phyloP scores from a whole-genome alignment of 768 basidiomycete species.

The Lentinus tigrinus region DNA sequence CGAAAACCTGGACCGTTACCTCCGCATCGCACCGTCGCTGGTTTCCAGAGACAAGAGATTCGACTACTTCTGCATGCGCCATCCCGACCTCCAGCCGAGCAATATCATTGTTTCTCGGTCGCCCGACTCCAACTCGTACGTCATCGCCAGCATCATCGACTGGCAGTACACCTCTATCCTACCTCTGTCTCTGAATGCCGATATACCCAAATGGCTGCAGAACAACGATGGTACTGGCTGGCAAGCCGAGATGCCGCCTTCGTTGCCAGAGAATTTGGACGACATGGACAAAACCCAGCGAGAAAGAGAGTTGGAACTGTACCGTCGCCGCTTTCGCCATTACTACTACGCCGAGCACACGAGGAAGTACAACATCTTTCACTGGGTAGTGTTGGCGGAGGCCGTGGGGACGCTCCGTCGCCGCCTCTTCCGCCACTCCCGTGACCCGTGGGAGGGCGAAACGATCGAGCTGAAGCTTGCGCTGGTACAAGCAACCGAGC shows the following conservation, averaged over 20 bases:
- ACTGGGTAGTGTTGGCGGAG: conserved; percentile 41
- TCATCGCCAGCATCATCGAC: conserved; percentile 35
- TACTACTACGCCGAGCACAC: conserved; percentile 48
- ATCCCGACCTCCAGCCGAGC: conserved; percentile 39
- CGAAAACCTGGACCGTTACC: conserved; percentile 49
- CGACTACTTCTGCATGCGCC: conserved; percentile 46
- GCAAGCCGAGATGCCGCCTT: conserved; percentile 38
- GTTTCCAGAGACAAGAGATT: conserved; percentile 39
- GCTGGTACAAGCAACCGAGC: conserved; percentile 36
- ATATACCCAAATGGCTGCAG: conserved; percentile 44
- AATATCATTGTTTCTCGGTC: conserved; percentile 50
- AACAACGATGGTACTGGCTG: conserved; percentile 46
- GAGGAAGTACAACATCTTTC: conserved; percentile 43
- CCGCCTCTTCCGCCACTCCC: conserved; percentile 44
- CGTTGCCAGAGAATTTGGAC: conserved; percentile 43
- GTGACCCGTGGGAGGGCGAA: conserved; percentile 52
- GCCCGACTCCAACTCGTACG: conserved; percentile 37
- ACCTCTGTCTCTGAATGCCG: conserved; percentile 48
- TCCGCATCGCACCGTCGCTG: conserved; percentile 47
- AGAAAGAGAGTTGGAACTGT: conserved; percentile 32
- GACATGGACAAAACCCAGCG: conserved; percentile 39
- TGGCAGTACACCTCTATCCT: conserved; percentile 48
- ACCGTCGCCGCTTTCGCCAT: conserved; percentile 48
- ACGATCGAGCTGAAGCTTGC: conserved; percentile 44
- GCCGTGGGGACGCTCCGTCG: conserved; percentile 33